Evolutionary conservation across 1,284 basidiomycete species (phyloP).

Genomic region (Abortiporus biennis): DNA sequence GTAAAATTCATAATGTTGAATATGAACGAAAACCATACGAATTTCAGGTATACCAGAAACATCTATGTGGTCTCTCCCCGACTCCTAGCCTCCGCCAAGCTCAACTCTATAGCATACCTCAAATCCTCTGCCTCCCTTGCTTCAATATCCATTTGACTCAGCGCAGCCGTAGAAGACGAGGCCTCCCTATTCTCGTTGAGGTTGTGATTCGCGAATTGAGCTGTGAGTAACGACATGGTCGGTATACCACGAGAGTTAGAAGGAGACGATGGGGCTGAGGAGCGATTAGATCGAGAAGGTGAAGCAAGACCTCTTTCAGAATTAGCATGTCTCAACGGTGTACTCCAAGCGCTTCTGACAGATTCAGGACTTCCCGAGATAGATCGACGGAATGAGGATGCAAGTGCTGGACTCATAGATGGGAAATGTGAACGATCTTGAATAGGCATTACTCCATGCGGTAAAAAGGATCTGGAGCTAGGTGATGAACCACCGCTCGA

Average conservation of each 20-base stretch:
- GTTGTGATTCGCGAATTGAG: constrained; percentile 5
- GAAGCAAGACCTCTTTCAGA: constrained; percentile 14
- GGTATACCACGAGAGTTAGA: not conserved
- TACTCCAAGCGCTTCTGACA: constrained; percentile 26
- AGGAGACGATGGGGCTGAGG: not conserved
- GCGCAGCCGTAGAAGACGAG: too few species aligned
- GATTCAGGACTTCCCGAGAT: constrained; percentile 20
- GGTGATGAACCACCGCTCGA: too few species aligned
- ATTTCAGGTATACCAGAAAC: too few species aligned
- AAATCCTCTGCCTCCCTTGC: constrained; percentile 22
- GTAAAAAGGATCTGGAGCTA: constrained; percentile 17
- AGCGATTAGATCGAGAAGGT: not conserved
- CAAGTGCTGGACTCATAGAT: constrained; percentile 8
- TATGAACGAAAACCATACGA: too few species aligned
- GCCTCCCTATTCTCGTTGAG: not conserved
- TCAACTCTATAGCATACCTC: constrained; percentile 26
- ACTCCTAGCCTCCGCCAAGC: constrained; percentile 27
- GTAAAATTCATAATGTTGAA: too few species aligned
- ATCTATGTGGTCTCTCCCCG: constrained; percentile 25
- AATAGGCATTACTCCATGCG: constrained; percentile 17
- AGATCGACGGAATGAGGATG: constrained; percentile 8
- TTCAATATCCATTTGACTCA: constrained; percentile 2
- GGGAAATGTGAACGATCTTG: constrained; percentile 12
- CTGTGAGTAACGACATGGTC: constrained; percentile 8
- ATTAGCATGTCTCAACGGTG: constrained; percentile 19